A percentile compares a stretch with the other conserved stretches of the same genome.
Conservation (phyloP, 2,329 filamentous ascomycete species). For the Ophiostoma quercus region DNA sequence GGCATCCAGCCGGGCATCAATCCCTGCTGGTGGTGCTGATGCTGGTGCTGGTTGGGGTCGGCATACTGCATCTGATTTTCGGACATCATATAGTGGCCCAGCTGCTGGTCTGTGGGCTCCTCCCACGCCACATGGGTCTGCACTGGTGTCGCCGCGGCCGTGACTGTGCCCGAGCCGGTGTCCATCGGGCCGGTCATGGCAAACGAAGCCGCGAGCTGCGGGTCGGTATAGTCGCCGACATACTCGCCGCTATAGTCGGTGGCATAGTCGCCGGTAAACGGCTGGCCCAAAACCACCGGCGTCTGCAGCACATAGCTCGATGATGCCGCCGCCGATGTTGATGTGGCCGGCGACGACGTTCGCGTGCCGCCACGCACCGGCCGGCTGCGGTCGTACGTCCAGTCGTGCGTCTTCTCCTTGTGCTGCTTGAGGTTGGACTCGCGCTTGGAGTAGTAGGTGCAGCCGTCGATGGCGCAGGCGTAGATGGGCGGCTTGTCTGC, state of each 20-base stretch:
- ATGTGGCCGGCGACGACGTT: too few species aligned
- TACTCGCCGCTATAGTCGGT: too few species aligned
- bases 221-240: too few species aligned
- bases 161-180: background rate
- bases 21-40: too few species aligned
- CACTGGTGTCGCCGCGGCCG: background rate
- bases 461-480: constrained; percentile 59
- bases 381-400: constrained; percentile 64
- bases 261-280: background rate
- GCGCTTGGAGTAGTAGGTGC: constrained; percentile 68
- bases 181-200: background rate
- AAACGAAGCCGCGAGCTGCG: background rate
- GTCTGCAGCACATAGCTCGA: background rate
- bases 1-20: background rate
- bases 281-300: background rate
- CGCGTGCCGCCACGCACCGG: constrained; percentile 4
- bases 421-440: constrained; percentile 81
- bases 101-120: background rate
- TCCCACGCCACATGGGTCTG: background rate
- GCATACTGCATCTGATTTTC: background rate
- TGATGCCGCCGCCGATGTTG: background rate
- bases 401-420: constrained; percentile 76
- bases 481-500: constrained; percentile 59
- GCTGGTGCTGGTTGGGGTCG: background rate
- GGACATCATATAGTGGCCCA: background rate